Conservation (phyloP, 2,329 filamentous ascomycete species). For the Aspergillus brunneoviolaceus region DNA sequence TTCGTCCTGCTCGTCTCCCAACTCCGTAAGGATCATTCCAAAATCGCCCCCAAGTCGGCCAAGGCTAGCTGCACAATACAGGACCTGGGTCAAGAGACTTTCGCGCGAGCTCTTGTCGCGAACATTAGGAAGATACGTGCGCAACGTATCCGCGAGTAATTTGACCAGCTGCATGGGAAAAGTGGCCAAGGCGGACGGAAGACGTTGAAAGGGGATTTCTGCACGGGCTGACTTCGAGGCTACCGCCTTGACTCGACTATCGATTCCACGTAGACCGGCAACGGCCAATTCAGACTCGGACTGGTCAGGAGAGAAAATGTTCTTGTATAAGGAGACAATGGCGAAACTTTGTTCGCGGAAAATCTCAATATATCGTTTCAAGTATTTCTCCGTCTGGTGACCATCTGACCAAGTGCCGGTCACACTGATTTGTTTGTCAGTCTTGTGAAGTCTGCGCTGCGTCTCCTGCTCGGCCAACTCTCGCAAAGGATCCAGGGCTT, state of each 20-base stretch:
- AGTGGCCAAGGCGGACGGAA: conserved; percentile 75
- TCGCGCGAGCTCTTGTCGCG: conserved; percentile 77
- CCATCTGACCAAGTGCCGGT: conserved; percentile 53
- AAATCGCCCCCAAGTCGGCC: conserved; percentile 91
- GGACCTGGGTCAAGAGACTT: conserved; percentile 84
- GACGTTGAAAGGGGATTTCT: conserved; percentile 44
- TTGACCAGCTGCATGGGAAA: conserved; percentile 83
- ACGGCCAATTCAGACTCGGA: conserved; percentile 34
- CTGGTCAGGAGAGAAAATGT: conserved; percentile 70
- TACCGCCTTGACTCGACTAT: conserved; percentile 27
- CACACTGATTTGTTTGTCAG: conserved; percentile 25
- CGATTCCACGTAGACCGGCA: conserved; percentile 27
- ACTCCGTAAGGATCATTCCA: conserved; percentile 73
- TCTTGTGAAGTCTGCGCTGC: conserved; percentile 40
- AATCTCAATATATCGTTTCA: conserved; percentile 95
- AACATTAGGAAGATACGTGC: conserved; percentile 75
- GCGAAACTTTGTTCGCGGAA: conserved; percentile 97
- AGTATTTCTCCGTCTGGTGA: conserved; percentile 88
- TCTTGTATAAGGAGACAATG: conserved; percentile 91
- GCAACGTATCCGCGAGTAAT: conserved; percentile 74
- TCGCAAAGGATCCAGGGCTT: conserved; percentile 78
- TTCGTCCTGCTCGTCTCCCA: conserved; percentile 45
- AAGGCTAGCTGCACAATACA: conserved; percentile 90
- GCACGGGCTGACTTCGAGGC: conserved; percentile 24
- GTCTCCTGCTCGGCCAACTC: conserved; percentile 89